Evolutionary conservation across 1,139 yeast genomes (phyloP).

Genomic region (Suhomyces kunorum): DNA sequence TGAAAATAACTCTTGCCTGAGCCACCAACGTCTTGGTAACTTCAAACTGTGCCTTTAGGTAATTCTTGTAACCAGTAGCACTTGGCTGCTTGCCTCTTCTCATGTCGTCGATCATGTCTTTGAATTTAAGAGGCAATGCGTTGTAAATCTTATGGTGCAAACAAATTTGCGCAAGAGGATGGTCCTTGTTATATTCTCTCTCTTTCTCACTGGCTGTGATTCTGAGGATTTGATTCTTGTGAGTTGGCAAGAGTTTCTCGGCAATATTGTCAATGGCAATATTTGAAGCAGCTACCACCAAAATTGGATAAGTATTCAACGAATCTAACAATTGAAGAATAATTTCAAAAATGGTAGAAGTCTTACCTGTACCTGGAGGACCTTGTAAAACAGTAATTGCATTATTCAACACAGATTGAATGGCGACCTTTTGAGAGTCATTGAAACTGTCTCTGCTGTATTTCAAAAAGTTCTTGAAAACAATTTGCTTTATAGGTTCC

Average conservation of each 20-base stretch:
- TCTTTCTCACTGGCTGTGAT: conserved; percentile 64
- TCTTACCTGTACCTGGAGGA: conserved; percentile 72
- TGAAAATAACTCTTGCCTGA: conserved; percentile 68
- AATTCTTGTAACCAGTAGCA: conserved; percentile 50
- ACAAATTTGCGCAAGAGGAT: conserved; percentile 59
- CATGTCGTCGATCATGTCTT: conserved; percentile 45
- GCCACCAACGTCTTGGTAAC: conserved; percentile 53
- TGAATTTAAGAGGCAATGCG: conserved; percentile 46
- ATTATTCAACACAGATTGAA: conserved; percentile 68
- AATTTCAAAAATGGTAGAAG: conserved; percentile 65
- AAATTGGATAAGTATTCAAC: conserved; percentile 59
- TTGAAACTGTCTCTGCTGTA: conserved; percentile 53
- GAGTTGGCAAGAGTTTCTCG: conserved; percentile 56
- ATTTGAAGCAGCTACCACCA: conserved; percentile 76
- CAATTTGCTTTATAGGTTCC: conserved; percentile 58
- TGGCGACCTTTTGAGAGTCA: conserved; percentile 65
- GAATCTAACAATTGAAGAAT: conserved; percentile 60
- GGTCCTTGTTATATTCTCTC: conserved; percentile 55
- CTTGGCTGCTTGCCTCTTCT: conserved; percentile 35
- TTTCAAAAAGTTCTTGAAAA: conserved; percentile 54
- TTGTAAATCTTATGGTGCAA: conserved; percentile 60
- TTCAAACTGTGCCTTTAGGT: conserved; percentile 43
- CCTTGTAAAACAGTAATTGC: conserved; percentile 66
- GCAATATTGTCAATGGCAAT: conserved; percentile 79
- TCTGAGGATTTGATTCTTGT: conserved; percentile 56